Evolutionary conservation across 352 stramenopile genomes (phyloP), one percentile per base, ranked within the genome.

Genomic region (Phytophthora syringae): DNA sequence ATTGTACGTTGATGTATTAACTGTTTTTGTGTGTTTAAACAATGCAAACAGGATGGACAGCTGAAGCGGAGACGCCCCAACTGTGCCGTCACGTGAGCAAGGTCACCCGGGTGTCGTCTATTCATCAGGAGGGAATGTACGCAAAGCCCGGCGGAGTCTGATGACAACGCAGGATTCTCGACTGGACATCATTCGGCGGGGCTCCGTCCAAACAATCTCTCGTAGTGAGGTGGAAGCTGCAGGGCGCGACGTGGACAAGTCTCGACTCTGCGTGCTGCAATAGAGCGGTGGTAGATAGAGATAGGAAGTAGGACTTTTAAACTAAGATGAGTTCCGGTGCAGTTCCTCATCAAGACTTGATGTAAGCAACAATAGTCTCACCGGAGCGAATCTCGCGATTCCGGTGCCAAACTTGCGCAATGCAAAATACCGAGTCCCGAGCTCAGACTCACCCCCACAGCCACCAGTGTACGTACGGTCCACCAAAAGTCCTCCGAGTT

Each of bases 401-500:
- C 47, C 47, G 47, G 47, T 53, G 47, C 47, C 15, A 53, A 53
- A 13, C 25, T 42, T 22, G 24, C 13, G 16, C 47, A 15, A 53
- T 25, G 7, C 39, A 3, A 42, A 15, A 20, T n/a, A n/a, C n/a
- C 79, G 7, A 92, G 74, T 9, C 82, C 82, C 0, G 72, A 86
- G 39, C 62, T 75, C 36, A 92, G 50, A 48, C 72, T 86, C 28
- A 88, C 64, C 5, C n/a, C 72, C 2, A 92, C 73, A 0, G 81
- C 76, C 0, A 90, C 68, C 34, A 90, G 42, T 18, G 84, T 90
- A 18, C 84, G 80, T 12, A 84, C 44, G 21, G 84, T 74, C 63
- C 67, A 71, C 47, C 80, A 63, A 28, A 82, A 83, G 30, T 88
- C 63, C 21, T 83, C 56, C 27, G 76, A 84, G 40, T 58, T 81